A percentile compares a stretch with the other conserved stretches of the same genome.
These are phyloP conservation scores for Metarhizium brunneum DNA, from an alignment of 2,329 filamentous ascomycete species.

Conservation along the genomic window DNA sequence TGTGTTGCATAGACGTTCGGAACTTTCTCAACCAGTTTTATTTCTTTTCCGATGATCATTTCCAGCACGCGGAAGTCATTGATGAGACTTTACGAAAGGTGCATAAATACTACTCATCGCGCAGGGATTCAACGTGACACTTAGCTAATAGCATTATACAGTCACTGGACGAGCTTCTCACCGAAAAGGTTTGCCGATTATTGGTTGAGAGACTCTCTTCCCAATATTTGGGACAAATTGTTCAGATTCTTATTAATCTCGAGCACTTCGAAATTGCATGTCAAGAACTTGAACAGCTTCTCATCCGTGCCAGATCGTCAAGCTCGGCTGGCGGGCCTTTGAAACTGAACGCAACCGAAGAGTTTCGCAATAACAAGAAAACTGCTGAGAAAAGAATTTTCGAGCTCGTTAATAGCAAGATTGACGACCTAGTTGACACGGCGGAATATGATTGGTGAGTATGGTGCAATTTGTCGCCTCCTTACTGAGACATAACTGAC, in stretches of 20 bases:
- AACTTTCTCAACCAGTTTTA: constrained; percentile 99
- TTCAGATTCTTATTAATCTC: constrained; percentile 95
- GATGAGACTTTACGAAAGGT: constrained; percentile 82
- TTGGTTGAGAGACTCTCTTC: constrained; percentile 81
- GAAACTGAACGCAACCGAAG: constrained; percentile 70
- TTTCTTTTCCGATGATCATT: constrained; percentile 93
- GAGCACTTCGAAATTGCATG: constrained; percentile 96
- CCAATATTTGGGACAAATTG: constrained; percentile 94
- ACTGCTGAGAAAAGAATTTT: constrained; percentile 96
- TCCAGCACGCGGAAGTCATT: constrained; percentile 80
- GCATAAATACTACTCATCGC: constrained; percentile 9
- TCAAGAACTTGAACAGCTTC: constrained; percentile 74
- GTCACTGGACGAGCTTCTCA: constrained; percentile 92
- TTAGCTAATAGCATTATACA: constrained; percentile 21
- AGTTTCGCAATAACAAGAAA: constrained; percentile 87
- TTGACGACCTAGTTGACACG: constrained; percentile 92
- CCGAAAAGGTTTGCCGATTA: constrained; percentile 81
- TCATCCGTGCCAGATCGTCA: constrained; percentile 77
- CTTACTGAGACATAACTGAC: not conserved
- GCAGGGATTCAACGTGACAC: not conserved
- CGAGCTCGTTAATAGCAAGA: constrained; percentile 96
- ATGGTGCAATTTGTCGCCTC: not conserved
- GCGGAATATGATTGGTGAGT: constrained; percentile 86
- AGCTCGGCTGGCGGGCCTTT: constrained; percentile 73
- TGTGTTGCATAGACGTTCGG: constrained; percentile 95